Base-by-base conservation (phyloP, 768 basidiomycete species). In the Mycena polygramma region DNA sequence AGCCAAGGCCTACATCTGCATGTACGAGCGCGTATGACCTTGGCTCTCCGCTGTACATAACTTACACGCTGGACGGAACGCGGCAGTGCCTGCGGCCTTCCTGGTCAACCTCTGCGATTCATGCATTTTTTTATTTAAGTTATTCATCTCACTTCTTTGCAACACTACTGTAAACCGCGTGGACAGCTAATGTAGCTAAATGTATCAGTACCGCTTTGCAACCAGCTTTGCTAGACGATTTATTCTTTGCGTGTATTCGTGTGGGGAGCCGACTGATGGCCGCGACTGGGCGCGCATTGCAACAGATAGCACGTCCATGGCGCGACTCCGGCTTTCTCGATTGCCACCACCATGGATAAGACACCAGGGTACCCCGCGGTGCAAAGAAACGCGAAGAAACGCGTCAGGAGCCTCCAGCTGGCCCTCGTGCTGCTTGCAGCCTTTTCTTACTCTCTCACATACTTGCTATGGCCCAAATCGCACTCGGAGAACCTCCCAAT, bases 1-100 rank as follows among this genome's bases (percentile, higher is more conserved):
- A 79, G 91, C 92, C 68, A 97, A 94, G 79, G 96, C 96, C 43
- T 99, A 98, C 79, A 88, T 98, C 58, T 95, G 95, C 81, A 96
- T 97, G 91, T 95, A 95, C 77, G 94, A 95, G 82, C 87, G 92
- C 22, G 62, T 73, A 20, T 73, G 54, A 66, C 17, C 43, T 20
- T 20, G 64, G 24, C 13, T 39, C 41, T 62, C 22, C 22, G 26
- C 5, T 30, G 7, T 22, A 10, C 36, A 58, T 67, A n/a, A n/a
- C n/a, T n/a, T n/a, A 54, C n/a, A 68, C 35, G 2, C 41, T 60
- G 37, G 51, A 59, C 58, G 24, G 41, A 13, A 60, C 46, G 37
- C 39, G 30, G 58, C 54, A 30, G 30, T 6, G 30, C 30, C 30
- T 30, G 6, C 30, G 30, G 26, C 59, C 41, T 39, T 55, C 10